Evolutionary conservation across 31 red algal genomes (phyloP).

Genomic region (Endocladia muricata): DNA sequence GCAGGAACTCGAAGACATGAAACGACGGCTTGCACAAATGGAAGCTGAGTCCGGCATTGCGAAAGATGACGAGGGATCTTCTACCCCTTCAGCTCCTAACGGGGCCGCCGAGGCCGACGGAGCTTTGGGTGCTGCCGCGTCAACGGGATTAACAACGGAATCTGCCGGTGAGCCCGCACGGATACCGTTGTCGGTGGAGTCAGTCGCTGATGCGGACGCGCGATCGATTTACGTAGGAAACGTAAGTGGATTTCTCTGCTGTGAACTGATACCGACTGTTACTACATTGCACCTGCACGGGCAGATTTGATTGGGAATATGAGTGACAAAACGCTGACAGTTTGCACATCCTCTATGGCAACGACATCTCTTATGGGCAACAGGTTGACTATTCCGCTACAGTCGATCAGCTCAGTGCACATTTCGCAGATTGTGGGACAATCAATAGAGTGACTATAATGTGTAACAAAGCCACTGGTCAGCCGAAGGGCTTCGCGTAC

Average conservation of each 20-base stretch:
- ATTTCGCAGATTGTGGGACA: constrained; percentile 85
- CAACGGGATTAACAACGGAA: background rate
- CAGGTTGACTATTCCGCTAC: constrained; percentile 81
- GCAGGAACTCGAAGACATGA: constrained; percentile 79
- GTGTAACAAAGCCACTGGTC: constrained; percentile 71
- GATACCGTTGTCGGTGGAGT: constrained; percentile 14
- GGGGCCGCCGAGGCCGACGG: constrained; percentile 13
- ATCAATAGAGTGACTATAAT: constrained; percentile 88
- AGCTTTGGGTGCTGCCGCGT: background rate
- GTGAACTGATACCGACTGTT: background rate
- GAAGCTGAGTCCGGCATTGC: constrained; percentile 60
- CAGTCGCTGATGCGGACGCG: constrained; percentile 62
- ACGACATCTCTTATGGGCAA: too few relatives aligned
- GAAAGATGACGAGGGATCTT: constrained; percentile 29
- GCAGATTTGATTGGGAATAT: too few relatives aligned
- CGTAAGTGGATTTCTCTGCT: too few relatives aligned
- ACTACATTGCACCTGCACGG: too few relatives aligned
- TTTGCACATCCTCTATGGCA: too few relatives aligned
- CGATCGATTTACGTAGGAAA: constrained; percentile 91
- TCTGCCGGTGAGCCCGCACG: background rate
- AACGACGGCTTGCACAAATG: constrained; percentile 76
- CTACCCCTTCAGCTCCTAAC: background rate
- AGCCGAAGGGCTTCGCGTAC: constrained; percentile 82
- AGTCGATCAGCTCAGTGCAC: constrained; percentile 67
- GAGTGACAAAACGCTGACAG: too few relatives aligned